These are phyloP conservation scores for Fusarium sp. DNA, from an alignment of 2,329 filamentous ascomycete species.

Conservation along the genomic window DNA sequence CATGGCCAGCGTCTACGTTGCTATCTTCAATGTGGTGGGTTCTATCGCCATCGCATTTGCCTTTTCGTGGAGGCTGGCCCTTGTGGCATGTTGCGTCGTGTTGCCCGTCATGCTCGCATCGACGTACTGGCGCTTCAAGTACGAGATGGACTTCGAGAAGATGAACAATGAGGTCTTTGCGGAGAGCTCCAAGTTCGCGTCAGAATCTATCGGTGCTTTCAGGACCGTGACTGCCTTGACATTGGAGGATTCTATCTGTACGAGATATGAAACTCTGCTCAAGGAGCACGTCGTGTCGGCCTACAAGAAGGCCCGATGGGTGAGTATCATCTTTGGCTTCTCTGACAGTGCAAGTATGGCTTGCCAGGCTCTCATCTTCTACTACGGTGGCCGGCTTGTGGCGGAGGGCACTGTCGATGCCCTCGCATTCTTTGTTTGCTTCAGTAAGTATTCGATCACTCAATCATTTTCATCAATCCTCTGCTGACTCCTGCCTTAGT, in stretches of 20 bases:
- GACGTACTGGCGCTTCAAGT: slow-evolving; percentile 64
- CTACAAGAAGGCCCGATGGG: slow-evolving; percentile 70
- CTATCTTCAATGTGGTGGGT: slow-evolving; percentile 74
- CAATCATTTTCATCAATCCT: neutral
- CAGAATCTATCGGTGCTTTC: slow-evolving; percentile 80
- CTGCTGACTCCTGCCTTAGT: slow-evolving; percentile 45
- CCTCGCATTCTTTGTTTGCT: slow-evolving; percentile 66
- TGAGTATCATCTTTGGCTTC: slow-evolving; percentile 74
- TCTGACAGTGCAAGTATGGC: slow-evolving; percentile 75
- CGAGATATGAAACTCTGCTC: slow-evolving; percentile 71
- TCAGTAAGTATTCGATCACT: slow-evolving; percentile 50
- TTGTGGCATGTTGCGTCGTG: slow-evolving; percentile 74
- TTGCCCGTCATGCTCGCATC: slow-evolving; percentile 62
- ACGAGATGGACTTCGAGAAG: slow-evolving; percentile 75
- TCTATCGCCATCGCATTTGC: slow-evolving; percentile 75
- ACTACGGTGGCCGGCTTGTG: slow-evolving; percentile 73
- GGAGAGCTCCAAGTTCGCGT: slow-evolving; percentile 79
- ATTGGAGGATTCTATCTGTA: slow-evolving; percentile 73
- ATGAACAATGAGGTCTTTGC: slow-evolving; percentile 77
- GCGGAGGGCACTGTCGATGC: slow-evolving; percentile 60
- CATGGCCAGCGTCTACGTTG: slow-evolving; percentile 71
- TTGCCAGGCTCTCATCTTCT: slow-evolving; percentile 73
- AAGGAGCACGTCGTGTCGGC: slow-evolving; percentile 68
- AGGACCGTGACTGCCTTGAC: slow-evolving; percentile 78
- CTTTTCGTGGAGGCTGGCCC: slow-evolving; percentile 81